Evolutionary conservation across 139 green algal species (phyloP).

Genomic region (Coelastrella sp.): DNA sequence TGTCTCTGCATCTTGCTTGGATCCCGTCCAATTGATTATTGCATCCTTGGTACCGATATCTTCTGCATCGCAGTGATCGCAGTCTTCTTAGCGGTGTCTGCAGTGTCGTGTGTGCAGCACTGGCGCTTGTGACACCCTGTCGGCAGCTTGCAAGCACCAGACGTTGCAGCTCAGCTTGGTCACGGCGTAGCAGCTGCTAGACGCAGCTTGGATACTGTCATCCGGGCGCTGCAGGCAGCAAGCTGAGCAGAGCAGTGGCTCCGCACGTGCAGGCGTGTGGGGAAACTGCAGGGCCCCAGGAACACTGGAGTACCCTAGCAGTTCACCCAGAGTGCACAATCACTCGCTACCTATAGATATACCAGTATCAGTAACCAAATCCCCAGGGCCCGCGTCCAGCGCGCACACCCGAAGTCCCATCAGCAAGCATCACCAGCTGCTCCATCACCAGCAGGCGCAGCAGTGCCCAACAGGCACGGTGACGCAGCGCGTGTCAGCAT

Average conservation of each 20-base stretch:
- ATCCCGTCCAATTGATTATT: too few relatives aligned
- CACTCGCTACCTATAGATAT: background rate
- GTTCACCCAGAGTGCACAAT: background rate
- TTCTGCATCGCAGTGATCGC: too few relatives aligned
- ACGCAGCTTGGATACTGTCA: background rate
- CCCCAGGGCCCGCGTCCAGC: background rate
- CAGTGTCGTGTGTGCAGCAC: too few relatives aligned
- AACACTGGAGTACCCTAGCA: constrained; percentile 17
- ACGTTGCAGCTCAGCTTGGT: background rate
- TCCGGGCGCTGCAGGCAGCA: background rate
- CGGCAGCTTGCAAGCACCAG: too few relatives aligned
- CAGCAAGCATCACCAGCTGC: background rate
- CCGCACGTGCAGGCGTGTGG: constrained; percentile 39
- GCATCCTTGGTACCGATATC: too few relatives aligned
- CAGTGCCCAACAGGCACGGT: background rate
- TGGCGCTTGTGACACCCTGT: too few relatives aligned
- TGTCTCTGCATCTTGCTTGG: too few relatives aligned
- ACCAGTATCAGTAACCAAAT: constrained; percentile 23
- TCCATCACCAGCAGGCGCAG: constrained; percentile 14
- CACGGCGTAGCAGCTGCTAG: background rate
- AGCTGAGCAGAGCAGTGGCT: constrained; percentile 2
- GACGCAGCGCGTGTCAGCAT: background rate
- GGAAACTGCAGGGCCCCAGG: background rate
- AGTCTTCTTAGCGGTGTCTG: too few relatives aligned
- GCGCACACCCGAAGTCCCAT: constrained; percentile 22